Conservation (phyloP, 139 green algal species). For the Chlorella vulgaris region DNA sequence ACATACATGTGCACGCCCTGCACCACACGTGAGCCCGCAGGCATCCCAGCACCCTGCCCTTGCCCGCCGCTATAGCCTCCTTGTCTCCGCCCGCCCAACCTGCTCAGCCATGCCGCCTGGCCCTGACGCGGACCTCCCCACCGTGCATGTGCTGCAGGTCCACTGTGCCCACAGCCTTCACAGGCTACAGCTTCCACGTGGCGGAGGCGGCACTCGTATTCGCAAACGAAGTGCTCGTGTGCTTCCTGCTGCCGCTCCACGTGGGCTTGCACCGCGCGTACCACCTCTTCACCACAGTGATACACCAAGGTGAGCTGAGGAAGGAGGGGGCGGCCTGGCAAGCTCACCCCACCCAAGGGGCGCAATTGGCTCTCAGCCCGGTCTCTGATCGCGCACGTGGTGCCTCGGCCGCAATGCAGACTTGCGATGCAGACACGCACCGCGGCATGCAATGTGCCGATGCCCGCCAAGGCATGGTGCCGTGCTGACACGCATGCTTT, state of each 20-base stretch:
- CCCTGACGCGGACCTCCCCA: not conserved
- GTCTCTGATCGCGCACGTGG: too few relatives aligned
- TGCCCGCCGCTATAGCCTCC: not conserved
- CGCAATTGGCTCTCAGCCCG: too few relatives aligned
- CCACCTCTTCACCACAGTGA: conserved; percentile 86
- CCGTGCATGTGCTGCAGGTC: conserved; percentile 58
- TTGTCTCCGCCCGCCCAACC: too few relatives aligned
- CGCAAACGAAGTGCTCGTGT: conserved; percentile 85
- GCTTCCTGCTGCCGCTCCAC: conserved; percentile 84
- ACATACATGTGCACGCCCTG: conserved; percentile 76
- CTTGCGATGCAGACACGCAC: too few relatives aligned
- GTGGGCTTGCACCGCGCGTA: conserved; percentile 79
- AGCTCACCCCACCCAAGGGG: too few relatives aligned
- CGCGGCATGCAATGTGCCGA: too few relatives aligned
- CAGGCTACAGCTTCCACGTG: conserved; percentile 87
- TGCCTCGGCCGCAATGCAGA: too few relatives aligned
- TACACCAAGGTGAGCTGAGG: conserved; percentile 73
- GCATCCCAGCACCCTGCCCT: not conserved
- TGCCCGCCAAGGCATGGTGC: too few relatives aligned
- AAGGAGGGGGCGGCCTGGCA: not conserved
- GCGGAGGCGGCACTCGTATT: conserved; percentile 87
- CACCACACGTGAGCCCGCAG: conserved; percentile 84
- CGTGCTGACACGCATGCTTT: not conserved
- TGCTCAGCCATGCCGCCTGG: too few relatives aligned
- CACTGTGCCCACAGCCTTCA: conserved; percentile 76